Evolutionary conservation across 2,329 filamentous ascomycete genomes (phyloP).

Genomic region (Phialocephala subalpina): DNA sequence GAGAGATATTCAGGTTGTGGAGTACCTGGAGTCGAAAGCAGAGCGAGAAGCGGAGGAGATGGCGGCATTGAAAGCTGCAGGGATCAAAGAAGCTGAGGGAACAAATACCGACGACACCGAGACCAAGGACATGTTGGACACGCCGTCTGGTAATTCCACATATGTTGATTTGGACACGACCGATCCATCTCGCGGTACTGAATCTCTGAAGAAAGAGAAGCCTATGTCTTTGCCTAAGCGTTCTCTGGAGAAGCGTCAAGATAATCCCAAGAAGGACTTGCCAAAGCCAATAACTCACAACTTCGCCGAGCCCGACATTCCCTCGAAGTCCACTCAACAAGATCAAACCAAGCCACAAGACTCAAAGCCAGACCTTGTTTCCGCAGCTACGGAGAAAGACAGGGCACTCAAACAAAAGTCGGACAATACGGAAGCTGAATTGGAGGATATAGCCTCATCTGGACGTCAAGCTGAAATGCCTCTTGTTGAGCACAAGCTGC

Average conservation of each 20-base stretch:
- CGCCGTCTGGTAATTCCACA: constrained; percentile 2
- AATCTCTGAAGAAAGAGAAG: constrained; percentile 23
- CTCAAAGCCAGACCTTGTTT: neutral
- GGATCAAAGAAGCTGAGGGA: constrained; percentile 14
- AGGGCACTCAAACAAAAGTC: constrained; percentile 26
- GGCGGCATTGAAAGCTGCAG: constrained; percentile 42
- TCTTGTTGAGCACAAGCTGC: neutral
- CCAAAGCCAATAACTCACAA: constrained; percentile 30
- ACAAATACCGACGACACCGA: constrained; percentile 14
- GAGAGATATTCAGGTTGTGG: constrained; percentile 52
- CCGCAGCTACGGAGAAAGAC: constrained; percentile 10
- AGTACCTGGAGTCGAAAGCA: constrained; percentile 50
- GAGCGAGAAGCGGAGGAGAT: constrained; percentile 48
- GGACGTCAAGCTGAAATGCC: constrained; percentile 26
- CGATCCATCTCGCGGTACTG: constrained; percentile 17
- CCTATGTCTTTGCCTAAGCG: constrained; percentile 18
- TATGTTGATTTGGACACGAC: constrained; percentile 12
- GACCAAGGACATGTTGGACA: neutral
- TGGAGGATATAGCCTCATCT: constrained; percentile 27
- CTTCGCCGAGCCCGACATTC: constrained; percentile 16
- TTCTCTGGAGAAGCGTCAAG: constrained; percentile 21
- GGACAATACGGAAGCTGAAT: constrained; percentile 31
- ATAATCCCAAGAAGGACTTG: constrained; percentile 27
- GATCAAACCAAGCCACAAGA: constrained; percentile 1
- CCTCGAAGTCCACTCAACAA: neutral